Evolutionary conservation across 2,329 filamentous ascomycete species (phyloP).

Genomic region (Thielaviopsis cerberus): DNA sequence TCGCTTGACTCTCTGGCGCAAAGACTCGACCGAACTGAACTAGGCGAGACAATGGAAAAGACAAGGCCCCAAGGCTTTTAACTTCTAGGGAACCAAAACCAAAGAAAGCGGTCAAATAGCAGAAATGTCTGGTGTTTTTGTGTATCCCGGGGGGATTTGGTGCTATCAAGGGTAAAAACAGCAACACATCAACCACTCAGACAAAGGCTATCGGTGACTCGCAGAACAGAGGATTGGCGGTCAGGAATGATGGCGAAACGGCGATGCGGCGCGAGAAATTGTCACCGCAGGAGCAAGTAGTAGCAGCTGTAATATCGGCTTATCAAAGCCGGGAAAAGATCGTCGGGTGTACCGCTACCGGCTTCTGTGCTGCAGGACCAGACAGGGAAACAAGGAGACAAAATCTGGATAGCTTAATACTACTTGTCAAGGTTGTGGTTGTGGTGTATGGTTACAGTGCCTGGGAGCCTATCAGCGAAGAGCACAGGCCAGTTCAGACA

Average conservation of each 20-base stretch:
- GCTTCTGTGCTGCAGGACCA: not conserved
- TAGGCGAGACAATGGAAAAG: not conserved
- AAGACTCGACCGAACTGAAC: not conserved
- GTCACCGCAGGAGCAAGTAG: not conserved
- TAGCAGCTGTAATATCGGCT: not conserved
- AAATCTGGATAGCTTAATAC: not conserved
- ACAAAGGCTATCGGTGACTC: not conserved
- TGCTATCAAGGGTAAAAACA: not conserved
- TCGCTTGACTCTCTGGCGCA: too few relatives aligned
- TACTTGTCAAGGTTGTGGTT: not conserved
- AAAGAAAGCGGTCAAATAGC: not conserved
- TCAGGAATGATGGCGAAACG: not conserved
- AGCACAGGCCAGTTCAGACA: too few relatives aligned
- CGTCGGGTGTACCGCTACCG: not conserved
- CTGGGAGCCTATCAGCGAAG: not conserved
- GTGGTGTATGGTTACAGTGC: not conserved
- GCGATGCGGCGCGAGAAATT: not conserved
- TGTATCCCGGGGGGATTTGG: not conserved
- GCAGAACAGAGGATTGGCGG: not conserved
- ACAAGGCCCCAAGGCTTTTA: not conserved
- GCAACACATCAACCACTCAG: not conserved
- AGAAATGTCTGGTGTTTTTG: not conserved
- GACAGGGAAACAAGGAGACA: not conserved
- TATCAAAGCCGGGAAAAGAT: not conserved
- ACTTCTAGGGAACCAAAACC: not conserved